Evolutionary conservation across 164 flowering plant genomes (phyloP).

Genomic region (Magnolia officinalis): DNA sequence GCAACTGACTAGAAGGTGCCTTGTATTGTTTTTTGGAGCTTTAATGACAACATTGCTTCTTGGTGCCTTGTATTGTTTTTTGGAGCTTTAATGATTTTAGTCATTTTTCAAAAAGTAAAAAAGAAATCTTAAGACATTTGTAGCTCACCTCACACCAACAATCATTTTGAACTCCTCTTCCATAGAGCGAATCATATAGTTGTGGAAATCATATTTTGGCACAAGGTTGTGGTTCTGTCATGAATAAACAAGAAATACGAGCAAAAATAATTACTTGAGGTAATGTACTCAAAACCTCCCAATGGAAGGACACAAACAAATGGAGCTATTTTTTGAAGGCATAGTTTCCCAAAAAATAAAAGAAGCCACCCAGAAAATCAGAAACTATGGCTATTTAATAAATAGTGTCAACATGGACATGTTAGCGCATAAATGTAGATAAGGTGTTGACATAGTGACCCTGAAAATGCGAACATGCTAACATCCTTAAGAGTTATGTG

Average conservation of each 20-base stretch:
- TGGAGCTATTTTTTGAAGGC: no score
- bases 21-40: no score
- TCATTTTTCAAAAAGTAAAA: background rate
- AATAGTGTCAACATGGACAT: background rate
- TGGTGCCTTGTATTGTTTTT: no score
- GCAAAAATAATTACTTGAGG: background rate
- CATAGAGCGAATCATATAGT: conserved; percentile 98
- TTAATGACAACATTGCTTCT: no score
- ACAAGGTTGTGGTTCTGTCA: conserved; percentile 93
- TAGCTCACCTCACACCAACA: conserved; percentile 91
- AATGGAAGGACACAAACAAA: no score
- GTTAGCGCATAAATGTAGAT: background rate
- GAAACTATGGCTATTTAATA: no score
- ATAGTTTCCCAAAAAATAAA: no score
- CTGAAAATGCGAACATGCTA: no score
- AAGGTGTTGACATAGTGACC: background rate
- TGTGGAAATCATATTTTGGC: conserved; percentile 86
- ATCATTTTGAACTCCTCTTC: conserved; percentile 94
- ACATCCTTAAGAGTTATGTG: background rate
- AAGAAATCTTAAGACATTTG: background rate
- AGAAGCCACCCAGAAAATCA: no score
- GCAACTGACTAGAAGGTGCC: no score
- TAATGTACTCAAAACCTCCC: no score
- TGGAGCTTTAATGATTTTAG: no score
- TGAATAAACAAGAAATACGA: conserved; percentile 21